Evolutionary conservation across 2,329 filamentous ascomycete genomes (phyloP).

Genomic region (Proliferodiscus dingleyae): DNA sequence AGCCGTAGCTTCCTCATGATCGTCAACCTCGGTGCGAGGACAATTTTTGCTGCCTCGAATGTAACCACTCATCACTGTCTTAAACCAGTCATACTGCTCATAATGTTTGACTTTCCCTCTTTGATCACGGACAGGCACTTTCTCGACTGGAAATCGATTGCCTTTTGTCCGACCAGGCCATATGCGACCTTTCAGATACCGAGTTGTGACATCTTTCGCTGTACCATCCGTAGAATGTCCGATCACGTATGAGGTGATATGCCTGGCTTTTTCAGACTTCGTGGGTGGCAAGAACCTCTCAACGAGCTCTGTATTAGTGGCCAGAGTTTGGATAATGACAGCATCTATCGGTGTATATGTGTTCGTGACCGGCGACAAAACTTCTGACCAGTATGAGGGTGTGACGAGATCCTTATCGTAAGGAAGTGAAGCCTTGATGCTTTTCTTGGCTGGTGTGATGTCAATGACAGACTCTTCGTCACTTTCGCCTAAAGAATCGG

Average conservation of each 20-base stretch:
- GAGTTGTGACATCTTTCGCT: conserved; percentile 89
- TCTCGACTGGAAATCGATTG: conserved; percentile 70
- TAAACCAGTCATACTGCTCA: conserved; percentile 86
- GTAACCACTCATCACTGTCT: conserved; percentile 71
- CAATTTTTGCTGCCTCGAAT: conserved; percentile 43
- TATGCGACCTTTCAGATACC: conserved; percentile 77
- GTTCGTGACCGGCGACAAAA: conserved; percentile 74
- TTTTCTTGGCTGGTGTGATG: conserved; percentile 31
- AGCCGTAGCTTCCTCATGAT: conserved; percentile 73
- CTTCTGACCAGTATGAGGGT: conserved; percentile 91
- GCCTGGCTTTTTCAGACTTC: conserved; percentile 79
- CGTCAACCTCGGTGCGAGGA: conserved; percentile 66
- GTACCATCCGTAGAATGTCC: conserved; percentile 79
- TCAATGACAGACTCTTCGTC: conserved; percentile 55
- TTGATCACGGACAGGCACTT: conserved; percentile 72
- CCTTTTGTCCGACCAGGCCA: conserved; percentile 90
- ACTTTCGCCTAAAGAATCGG: conserved; percentile 44
- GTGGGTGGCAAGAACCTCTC: conserved; percentile 74
- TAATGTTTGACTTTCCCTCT: conserved; percentile 73
- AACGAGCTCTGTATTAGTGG: conserved; percentile 66
- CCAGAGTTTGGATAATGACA: conserved; percentile 60
- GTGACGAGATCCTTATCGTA: conserved; percentile 76
- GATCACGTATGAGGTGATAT: conserved; percentile 85
- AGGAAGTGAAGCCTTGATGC: conserved; percentile 34
- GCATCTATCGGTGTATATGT: conserved; percentile 77